These are phyloP conservation scores for Tuber calosporum DNA, from an alignment of 495 filamentous ascomycete species.

Conservation along the genomic window DNA sequence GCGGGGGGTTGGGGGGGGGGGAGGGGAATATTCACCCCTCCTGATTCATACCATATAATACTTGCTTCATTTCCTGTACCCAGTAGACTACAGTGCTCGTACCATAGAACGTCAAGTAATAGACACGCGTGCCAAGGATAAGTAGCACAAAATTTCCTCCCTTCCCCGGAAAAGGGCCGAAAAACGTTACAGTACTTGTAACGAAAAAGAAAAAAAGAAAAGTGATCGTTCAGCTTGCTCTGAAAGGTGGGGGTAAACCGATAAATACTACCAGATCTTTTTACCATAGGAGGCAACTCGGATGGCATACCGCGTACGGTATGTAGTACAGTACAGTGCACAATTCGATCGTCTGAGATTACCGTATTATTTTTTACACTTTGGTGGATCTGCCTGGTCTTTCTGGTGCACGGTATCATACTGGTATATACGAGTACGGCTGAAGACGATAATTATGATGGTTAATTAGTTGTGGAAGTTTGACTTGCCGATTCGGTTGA, in stretches of 20 bases:
- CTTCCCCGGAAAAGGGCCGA: neutral
- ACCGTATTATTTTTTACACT: too few relatives aligned
- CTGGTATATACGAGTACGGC: too few relatives aligned
- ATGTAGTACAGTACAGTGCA: too few relatives aligned
- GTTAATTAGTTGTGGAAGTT: neutral
- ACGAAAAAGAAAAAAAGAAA: too few relatives aligned
- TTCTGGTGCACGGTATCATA: too few relatives aligned
- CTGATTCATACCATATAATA: neutral
- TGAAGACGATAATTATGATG: neutral
- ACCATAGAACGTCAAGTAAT: neutral
- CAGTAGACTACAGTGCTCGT: too few relatives aligned
- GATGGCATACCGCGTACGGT: neutral
- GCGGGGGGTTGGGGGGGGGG: too few relatives aligned
- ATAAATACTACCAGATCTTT: too few relatives aligned
- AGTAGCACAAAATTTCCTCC: neutral
- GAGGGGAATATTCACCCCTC: neutral
- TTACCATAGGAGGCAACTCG: neutral
- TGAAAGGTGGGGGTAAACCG: neutral
- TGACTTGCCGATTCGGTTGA: neutral
- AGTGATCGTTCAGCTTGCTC: neutral
- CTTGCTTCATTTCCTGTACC: neutral
- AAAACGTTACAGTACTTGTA: too few relatives aligned
- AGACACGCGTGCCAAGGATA: neutral
- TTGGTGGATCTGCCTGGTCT: neutral
- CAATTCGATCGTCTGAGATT: too few relatives aligned